Evolutionary conservation across 2,329 filamentous ascomycete species (phyloP).

Genomic region (Juglanconis oblonga): DNA sequence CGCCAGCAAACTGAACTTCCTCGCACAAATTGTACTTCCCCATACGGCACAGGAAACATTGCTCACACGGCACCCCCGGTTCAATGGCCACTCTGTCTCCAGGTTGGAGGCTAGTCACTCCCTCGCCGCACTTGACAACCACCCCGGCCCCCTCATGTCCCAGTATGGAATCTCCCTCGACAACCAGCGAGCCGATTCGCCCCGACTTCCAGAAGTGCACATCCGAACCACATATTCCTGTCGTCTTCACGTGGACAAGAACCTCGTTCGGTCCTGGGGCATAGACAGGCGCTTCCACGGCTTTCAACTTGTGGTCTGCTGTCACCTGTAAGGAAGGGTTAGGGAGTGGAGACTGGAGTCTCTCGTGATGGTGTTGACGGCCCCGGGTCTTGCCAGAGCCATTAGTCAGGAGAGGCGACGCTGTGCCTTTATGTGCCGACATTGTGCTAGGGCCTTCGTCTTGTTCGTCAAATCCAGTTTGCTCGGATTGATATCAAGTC

Average conservation of each 20-base stretch:
- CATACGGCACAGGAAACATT: slow-evolving; percentile 56
- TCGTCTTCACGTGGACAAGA: slow-evolving; percentile 59
- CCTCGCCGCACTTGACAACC: slow-evolving; percentile 55
- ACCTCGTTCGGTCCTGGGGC: slow-evolving; percentile 53
- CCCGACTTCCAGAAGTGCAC: slow-evolving; percentile 68
- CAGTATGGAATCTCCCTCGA: slow-evolving; percentile 62
- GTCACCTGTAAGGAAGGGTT: slow-evolving; percentile 60
- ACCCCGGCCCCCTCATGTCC: slow-evolving; percentile 64
- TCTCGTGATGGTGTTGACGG: neutral
- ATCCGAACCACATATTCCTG: slow-evolving; percentile 65
- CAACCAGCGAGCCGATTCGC: slow-evolving; percentile 58
- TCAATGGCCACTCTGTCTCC: slow-evolving; percentile 66
- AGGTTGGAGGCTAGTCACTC: slow-evolving; percentile 48
- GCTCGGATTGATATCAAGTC: neutral
- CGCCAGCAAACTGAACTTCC: slow-evolving; percentile 58
- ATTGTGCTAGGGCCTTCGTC: neutral
- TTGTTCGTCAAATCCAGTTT: neutral
- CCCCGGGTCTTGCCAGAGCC: neutral
- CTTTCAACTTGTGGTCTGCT: slow-evolving; percentile 56
- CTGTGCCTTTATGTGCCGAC: neutral
- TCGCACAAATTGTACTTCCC: slow-evolving; percentile 65
- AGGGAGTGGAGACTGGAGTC: slow-evolving; percentile 23
- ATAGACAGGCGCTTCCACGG: slow-evolving; percentile 54
- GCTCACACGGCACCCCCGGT: slow-evolving; percentile 61
- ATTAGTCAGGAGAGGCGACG: neutral